Evolutionary conservation across 441 rosid genomes (phyloP).

Genomic region (Populus hybrid): DNA sequence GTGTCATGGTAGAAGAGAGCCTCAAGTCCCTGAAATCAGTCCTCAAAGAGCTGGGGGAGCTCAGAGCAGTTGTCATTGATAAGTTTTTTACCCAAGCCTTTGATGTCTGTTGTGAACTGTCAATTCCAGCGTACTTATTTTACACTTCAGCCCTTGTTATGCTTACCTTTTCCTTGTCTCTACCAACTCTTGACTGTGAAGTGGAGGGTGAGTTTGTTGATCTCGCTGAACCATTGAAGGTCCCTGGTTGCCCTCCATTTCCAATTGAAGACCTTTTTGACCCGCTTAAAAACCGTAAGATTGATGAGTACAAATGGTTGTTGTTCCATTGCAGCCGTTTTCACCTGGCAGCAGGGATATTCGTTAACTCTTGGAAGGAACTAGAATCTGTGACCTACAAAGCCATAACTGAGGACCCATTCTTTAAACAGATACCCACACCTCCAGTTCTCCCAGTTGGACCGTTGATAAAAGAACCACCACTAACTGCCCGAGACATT

Average conservation of each 20-base stretch:
- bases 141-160: conserved; percentile 47
- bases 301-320: conserved; percentile 29
- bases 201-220: conserved; percentile 33
- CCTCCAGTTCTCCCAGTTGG: conserved; percentile 51
- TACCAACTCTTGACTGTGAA: conserved; percentile 37
- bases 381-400: conserved; percentile 28
- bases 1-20: conserved; percentile 27
- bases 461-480: conserved; percentile 37
- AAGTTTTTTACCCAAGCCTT: conserved; percentile 54
- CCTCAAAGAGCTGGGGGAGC: conserved; percentile 18
- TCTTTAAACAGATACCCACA: conserved; percentile 24
- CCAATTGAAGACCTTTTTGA: conserved; percentile 37
- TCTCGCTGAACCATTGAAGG: conserved; percentile 26
- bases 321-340: conserved; percentile 16
- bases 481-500: neutral
- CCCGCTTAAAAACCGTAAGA: conserved; percentile 27
- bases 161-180: conserved; percentile 40
- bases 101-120: conserved; percentile 38
- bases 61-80: conserved; percentile 42
- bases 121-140: conserved; percentile 40
- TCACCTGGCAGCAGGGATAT: conserved; percentile 29
- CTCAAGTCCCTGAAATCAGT: conserved; percentile 29
- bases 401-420: conserved; percentile 32
- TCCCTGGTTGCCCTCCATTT: conserved; percentile 55
- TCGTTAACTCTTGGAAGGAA: conserved; percentile 43